Evolutionary conservation across 1,284 basidiomycete species (phyloP), one percentile per base, ranked within the genome.

Genomic region (Leccinum variabile): DNA sequence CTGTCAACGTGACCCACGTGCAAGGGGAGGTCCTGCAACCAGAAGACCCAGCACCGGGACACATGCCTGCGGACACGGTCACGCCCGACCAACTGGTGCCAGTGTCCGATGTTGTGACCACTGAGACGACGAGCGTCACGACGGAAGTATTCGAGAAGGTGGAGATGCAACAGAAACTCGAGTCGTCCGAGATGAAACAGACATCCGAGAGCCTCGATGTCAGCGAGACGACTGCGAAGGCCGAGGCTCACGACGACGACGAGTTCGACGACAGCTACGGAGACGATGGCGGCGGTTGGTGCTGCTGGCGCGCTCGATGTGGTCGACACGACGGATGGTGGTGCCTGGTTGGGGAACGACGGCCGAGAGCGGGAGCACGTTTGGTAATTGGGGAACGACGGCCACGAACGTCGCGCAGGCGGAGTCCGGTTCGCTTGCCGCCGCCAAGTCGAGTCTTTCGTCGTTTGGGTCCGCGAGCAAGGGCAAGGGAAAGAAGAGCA

Each of bases 41-140:
- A 5, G 72, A 65, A 16, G 64, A 65, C 3, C 28, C 55, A 5
- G n/a, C 11, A 3, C 37, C 62, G 3, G 69, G 62, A 46, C 63
- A 72, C 1, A 76, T 73, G 2, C 73, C 73, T 3, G 72, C 72
- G 22, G 73, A 74, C 52, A 65, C 66, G 13, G 54, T 65, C 18
- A 73, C 72, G 9, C 59, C 61, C 16, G 70, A 75, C 1, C 61
- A 65, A 14, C 56, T 71, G 35, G 13, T 25, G 25, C 25, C 25
- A 25, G 25, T 18, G 16, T 50, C 37, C 14, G 73, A 61, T 39
- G 30, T n/a, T 3, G 14, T 8, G 0, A 3, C 32, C 14, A 22
- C 3, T 13, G 50, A 30, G 50, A 65, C 25, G 25, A 30, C 28
- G 28, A 52, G 10, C 25, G 9, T 46, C n/a, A 41, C 16, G 39